Evolutionary conservation across 257 asterid species (phyloP).

Genomic region (Ballota nigra): DNA sequence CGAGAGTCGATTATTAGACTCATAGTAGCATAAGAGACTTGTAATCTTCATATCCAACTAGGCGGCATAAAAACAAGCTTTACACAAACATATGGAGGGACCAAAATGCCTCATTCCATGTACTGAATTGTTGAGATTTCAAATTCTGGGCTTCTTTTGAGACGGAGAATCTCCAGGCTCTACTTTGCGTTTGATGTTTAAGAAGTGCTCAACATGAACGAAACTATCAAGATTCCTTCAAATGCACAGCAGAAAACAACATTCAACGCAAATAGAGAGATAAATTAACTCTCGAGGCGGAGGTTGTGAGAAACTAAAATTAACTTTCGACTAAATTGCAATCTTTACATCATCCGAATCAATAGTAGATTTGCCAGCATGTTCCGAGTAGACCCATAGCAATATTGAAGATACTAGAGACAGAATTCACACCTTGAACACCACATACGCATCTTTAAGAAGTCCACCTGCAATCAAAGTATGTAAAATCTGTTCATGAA

Average conservation of each 20-base stretch:
- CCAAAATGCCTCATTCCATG: not conserved
- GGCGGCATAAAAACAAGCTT: not conserved
- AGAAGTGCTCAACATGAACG: slow-evolving; percentile 77
- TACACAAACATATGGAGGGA: not conserved
- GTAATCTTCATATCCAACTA: not conserved
- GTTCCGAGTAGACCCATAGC: slow-evolving; percentile 10
- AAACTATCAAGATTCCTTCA: too few relatives aligned
- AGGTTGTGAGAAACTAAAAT: too few relatives aligned
- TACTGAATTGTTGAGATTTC: slow-evolving; percentile 9
- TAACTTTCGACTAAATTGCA: too few relatives aligned
- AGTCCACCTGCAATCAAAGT: slow-evolving; percentile 77
- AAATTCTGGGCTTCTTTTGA: slow-evolving; percentile 65
- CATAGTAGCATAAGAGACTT: too few relatives aligned
- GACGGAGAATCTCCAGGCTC: slow-evolving; percentile 47
- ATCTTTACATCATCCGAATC: too few relatives aligned
- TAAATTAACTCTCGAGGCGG: too few relatives aligned
- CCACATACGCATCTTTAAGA: slow-evolving; percentile 87
- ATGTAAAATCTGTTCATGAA: slow-evolving; percentile 73
- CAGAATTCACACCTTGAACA: slow-evolving; percentile 64
- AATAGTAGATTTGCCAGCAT: too few relatives aligned
- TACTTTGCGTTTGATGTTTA: slow-evolving; percentile 76
- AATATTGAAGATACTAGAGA: slow-evolving; percentile 13
- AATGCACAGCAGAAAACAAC: too few relatives aligned
- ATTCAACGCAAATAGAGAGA: too few relatives aligned
- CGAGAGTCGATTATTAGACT: not conserved